A percentile compares a stretch with the other conserved stretches of the same genome.
Conservation (phyloP, 257 asterid species). For the Ligustrum vulgare region DNA sequence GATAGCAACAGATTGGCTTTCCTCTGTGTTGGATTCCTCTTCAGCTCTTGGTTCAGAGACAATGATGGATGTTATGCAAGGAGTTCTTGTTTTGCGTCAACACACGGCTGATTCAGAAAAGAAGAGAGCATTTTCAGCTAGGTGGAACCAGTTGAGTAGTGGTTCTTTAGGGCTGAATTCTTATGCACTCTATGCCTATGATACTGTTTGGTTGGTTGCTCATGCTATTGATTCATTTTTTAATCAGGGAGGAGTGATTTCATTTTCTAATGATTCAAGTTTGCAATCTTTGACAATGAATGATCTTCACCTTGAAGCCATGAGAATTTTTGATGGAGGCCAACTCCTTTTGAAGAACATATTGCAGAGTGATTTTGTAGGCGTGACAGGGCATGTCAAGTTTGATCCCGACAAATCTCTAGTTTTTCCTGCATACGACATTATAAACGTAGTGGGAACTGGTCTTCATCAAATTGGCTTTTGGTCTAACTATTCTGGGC, state of each 20-base stretch:
- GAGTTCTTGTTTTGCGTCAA: slow-evolving; percentile 52
- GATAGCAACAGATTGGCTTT: slow-evolving; percentile 88
- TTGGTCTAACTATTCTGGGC: slow-evolving; percentile 87
- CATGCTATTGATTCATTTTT: slow-evolving; percentile 71
- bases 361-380: slow-evolving; percentile 57
- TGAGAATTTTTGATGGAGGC: slow-evolving; percentile 80
- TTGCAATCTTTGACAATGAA: slow-evolving; percentile 43
- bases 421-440: slow-evolving; percentile 70
- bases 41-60: slow-evolving; percentile 25
- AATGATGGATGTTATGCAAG: slow-evolving; percentile 37
- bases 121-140: slow-evolving; percentile 49
- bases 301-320: slow-evolving; percentile 60
- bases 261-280: slow-evolving; percentile 65
- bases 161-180: slow-evolving; percentile 65
- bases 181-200: slow-evolving; percentile 78
- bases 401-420: slow-evolving; percentile 57
- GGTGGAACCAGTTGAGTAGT: slow-evolving; percentile 56
- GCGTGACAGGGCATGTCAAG: slow-evolving; percentile 72
- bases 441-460: slow-evolving; percentile 76
- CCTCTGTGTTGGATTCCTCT: slow-evolving; percentile 57
- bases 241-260: slow-evolving; percentile 63
- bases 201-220: slow-evolving; percentile 81
- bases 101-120: slow-evolving; percentile 45
- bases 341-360: slow-evolving; percentile 56
- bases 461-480: slow-evolving; percentile 75